These are phyloP conservation scores for Populus deltoides DNA, from an alignment of 345 rosid genomes.

Conservation along the genomic window DNA sequence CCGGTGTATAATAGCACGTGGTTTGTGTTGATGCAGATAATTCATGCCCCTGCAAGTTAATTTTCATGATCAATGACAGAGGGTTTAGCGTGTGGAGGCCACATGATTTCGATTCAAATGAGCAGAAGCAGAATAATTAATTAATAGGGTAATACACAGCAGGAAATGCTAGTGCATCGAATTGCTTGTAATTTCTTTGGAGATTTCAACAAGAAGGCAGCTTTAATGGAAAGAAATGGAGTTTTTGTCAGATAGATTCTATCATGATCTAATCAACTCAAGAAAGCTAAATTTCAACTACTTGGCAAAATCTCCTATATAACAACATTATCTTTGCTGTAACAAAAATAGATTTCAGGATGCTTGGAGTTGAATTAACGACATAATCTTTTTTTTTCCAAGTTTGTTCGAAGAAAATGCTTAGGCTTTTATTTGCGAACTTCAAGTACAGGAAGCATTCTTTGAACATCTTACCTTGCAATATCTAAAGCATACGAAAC, in stretches of 20 bases:
- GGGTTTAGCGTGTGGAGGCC: not conserved
- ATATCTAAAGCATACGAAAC: conserved; percentile 61
- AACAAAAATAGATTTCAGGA: not conserved
- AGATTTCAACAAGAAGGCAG: not conserved
- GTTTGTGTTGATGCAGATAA: conserved; percentile 66
- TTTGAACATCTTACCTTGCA: conserved; percentile 46
- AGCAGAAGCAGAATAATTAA: not conserved
- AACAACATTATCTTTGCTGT: not conserved
- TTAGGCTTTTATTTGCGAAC: not conserved
- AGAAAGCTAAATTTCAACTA: not conserved
- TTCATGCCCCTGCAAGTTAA: conserved; percentile 66
- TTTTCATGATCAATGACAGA: not conserved
- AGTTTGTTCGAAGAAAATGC: too few relatives aligned
- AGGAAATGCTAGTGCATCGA: not conserved
- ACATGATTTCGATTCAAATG: not conserved
- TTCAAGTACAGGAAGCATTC: not conserved
- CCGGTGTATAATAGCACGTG: conserved; percentile 54
- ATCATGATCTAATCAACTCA: not conserved
- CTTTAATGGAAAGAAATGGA: not conserved
- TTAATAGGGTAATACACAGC: not conserved
- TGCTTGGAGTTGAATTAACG: not conserved
- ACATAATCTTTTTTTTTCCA: too few relatives aligned
- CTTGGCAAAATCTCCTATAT: not conserved
- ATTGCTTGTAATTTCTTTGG: not conserved
- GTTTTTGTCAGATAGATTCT: not conserved